Conservation (phyloP, 164 flowering plant genomes). For the Platanus orientalis region DNA sequence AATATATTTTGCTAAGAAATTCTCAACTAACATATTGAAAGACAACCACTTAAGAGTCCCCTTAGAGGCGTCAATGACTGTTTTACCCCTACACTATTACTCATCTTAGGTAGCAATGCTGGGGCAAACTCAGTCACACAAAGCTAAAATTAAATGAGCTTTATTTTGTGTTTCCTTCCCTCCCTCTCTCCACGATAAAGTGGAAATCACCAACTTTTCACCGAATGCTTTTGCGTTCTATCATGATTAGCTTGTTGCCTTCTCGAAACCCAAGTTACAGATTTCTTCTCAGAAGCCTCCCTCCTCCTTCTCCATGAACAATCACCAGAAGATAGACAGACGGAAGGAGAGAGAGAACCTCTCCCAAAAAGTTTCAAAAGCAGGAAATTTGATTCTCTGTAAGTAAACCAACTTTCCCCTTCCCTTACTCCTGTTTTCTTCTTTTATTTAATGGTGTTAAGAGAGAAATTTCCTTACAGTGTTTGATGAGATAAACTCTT, state of each 20-base stretch:
- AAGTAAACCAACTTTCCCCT: constrained; percentile 10
- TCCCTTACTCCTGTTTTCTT: constrained; percentile 3
- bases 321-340: constrained; percentile 18
- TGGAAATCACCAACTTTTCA: constrained; percentile 1
- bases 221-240: constrained; percentile 22
- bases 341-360: constrained; percentile 9
- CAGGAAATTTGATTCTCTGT: no score
- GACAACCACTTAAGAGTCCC: no score
- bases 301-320: constrained; percentile 15
- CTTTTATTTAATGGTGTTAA: neutral
- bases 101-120: no score
- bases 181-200: constrained; percentile 11
- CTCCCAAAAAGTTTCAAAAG: constrained; percentile 1
- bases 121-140: no score
- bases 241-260: constrained; percentile 36
- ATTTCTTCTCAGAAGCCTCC: no score
- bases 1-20: no score
- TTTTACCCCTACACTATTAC: no score
- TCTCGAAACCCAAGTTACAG: constrained; percentile 12
- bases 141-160: no score
- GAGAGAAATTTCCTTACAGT: neutral
- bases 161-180: constrained; percentile 71
- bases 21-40: no score
- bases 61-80: no score
- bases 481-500: neutral